Conservation (phyloP, 257 asterid genomes). For the Henckelia pumila region DNA sequence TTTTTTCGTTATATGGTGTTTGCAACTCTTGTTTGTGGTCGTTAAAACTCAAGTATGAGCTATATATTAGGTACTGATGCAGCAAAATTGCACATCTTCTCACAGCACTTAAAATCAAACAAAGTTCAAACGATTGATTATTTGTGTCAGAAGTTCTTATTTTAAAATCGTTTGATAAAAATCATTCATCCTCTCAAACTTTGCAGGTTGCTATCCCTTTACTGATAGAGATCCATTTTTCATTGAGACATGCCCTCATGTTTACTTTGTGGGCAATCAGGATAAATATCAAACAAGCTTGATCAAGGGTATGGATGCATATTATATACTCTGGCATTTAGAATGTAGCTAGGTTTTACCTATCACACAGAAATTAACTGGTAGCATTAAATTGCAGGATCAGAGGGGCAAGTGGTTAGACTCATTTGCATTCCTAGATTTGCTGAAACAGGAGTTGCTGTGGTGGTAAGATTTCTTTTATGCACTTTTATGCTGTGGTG, state of each 20-base stretch:
- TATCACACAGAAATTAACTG: slow-evolving; percentile 15
- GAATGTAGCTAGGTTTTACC: slow-evolving; percentile 10
- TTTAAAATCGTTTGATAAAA: slow-evolving; percentile 16
- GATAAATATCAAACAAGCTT: slow-evolving; percentile 59
- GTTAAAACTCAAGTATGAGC: background rate
- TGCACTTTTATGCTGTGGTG: too few species aligned
- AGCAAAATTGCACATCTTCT: slow-evolving; percentile 5
- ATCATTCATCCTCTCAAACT: slow-evolving; percentile 14
- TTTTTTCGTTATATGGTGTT: slow-evolving; percentile 8
- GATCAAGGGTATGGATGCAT: slow-evolving; percentile 56
- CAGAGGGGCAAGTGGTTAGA: slow-evolving; percentile 76
- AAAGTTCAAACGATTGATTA: background rate
- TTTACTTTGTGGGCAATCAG: slow-evolving; percentile 90
- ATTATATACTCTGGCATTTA: slow-evolving; percentile 7
- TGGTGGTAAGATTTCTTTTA: slow-evolving; percentile 58
- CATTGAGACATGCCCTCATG: slow-evolving; percentile 91
- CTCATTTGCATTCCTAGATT: slow-evolving; percentile 81
- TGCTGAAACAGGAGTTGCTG: slow-evolving; percentile 80
- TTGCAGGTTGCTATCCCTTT: slow-evolving; percentile 92
- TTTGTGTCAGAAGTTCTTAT: background rate
- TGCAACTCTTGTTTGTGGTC: slow-evolving; percentile 3
- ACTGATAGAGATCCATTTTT: slow-evolving; percentile 93
- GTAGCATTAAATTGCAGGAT: slow-evolving; percentile 51
- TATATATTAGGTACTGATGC: background rate
- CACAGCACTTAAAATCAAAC: background rate